Conservation (phyloP, 208 protist species). For the Naegleria fowleri region DNA sequence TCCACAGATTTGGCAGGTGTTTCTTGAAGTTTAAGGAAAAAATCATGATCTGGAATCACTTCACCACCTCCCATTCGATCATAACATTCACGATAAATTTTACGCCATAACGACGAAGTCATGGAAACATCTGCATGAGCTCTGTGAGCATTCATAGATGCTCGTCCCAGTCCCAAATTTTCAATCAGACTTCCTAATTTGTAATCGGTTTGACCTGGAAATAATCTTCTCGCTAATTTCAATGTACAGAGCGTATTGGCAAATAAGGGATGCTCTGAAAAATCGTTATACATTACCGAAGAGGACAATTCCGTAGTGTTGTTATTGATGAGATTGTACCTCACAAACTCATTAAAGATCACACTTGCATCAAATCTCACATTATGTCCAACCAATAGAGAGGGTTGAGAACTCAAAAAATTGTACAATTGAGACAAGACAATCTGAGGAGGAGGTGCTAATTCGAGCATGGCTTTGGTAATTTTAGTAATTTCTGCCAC, state of each 20-base stretch:
- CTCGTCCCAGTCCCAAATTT: neutral
- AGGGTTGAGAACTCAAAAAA: constrained; percentile 5
- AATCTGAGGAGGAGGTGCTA: neutral
- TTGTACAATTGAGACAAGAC: neutral
- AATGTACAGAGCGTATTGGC: neutral
- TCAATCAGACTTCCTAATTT: neutral
- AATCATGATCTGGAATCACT: neutral
- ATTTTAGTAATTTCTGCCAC: neutral
- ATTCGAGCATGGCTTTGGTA: neutral
- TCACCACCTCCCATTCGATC: neutral
- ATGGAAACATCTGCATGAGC: neutral
- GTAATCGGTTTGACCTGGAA: neutral
- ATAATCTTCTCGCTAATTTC: neutral
- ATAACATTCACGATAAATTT: neutral
- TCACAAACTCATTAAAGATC: neutral
- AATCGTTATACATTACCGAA: neutral
- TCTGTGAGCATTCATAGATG: neutral
- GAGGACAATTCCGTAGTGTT: neutral
- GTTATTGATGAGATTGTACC: neutral
- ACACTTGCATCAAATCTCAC: neutral
- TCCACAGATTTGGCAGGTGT: neutral
- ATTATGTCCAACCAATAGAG: neutral
- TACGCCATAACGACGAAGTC: neutral
- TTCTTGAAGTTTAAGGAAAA: neutral
- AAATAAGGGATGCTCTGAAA: neutral